Conservation (phyloP, 2,329 filamentous ascomycete species). For the Penicillium sp. region DNA sequence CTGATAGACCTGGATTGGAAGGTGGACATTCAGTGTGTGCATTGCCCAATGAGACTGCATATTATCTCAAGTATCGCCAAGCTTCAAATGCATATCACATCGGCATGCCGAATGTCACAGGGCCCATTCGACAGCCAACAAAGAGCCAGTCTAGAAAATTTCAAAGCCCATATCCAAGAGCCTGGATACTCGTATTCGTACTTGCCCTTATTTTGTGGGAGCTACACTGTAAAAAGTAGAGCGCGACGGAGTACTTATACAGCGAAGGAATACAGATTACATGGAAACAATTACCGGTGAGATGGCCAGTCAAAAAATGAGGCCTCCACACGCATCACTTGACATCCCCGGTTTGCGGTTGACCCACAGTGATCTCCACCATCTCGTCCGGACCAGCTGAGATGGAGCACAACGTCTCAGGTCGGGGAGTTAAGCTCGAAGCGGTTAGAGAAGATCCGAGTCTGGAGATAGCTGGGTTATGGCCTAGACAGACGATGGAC, state of each 20-base stretch:
- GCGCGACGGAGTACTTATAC: not conserved
- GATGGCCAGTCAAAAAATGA: slow-evolving; percentile 1
- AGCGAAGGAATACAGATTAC: not conserved
- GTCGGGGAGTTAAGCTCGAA: slow-evolving; percentile 4
- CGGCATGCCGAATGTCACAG: slow-evolving; percentile 11
- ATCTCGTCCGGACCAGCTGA: slow-evolving; percentile 12
- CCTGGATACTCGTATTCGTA: not conserved
- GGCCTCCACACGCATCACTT: slow-evolving; percentile 10
- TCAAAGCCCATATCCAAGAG: not conserved
- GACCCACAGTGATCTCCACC: slow-evolving; percentile 12
- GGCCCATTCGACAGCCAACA: slow-evolving; percentile 2
- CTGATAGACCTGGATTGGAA: not conserved
- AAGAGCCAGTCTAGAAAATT: not conserved
- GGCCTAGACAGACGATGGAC: not conserved
- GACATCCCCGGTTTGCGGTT: not conserved
- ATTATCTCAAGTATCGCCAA: not conserved
- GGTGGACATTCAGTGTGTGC: not conserved
- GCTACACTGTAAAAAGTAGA: not conserved
- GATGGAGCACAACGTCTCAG: slow-evolving; percentile 13
- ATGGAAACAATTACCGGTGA: slow-evolving; percentile 16
- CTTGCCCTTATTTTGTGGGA: slow-evolving; percentile 3
- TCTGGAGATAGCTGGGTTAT: slow-evolving; percentile 16
- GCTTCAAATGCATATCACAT: not conserved
- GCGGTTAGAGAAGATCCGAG: not conserved
- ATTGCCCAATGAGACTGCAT: not conserved